phyloP scores from a whole-genome alignment of 208 protist genomes.

The Leishmania arabica region DNA sequence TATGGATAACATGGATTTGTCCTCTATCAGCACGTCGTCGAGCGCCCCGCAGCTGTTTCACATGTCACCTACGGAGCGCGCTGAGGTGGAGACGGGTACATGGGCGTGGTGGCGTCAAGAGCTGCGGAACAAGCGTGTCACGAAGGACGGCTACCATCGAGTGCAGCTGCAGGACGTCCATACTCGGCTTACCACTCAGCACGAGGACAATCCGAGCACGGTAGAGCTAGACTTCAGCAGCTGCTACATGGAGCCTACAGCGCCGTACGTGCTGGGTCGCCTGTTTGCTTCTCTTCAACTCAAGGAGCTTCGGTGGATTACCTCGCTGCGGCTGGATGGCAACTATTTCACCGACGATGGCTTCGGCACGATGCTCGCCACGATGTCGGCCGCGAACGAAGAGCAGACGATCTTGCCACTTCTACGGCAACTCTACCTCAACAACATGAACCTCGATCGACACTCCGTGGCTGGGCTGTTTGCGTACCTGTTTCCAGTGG shows the following conservation, averaged over 20 bases:
- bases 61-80: conserved; percentile 34
- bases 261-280: conserved; percentile 68
- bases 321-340: conserved; percentile 74
- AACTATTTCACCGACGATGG: conserved; percentile 86
- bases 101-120: conserved; percentile 84
- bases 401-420: conserved; percentile 49
- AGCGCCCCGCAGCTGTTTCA: conserved; percentile 77
- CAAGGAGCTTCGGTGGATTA: conserved; percentile 68
- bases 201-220: conserved; percentile 46
- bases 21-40: conserved; percentile 30
- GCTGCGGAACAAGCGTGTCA: conserved; percentile 59
- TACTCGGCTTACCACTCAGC: conserved; percentile 56
- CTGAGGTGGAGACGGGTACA: conserved; percentile 37
- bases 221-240: conserved; percentile 78
- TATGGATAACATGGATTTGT: conserved; percentile 24
- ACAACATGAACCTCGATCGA: conserved; percentile 83
- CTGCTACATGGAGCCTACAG: conserved; percentile 81
- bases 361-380: conserved; percentile 68
- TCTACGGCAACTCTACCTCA: conserved; percentile 74
- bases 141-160: conserved; percentile 61
- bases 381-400: conserved; percentile 66
- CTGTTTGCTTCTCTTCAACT: conserved; percentile 62
- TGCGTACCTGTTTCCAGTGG: conserved; percentile 72
- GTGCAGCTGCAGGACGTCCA: conserved; percentile 63
- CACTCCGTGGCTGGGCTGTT: conserved; percentile 60